Evolutionary conservation across 495 filamentous ascomycete genomes (phyloP).

Genomic region (Penicillium paradoxum): DNA sequence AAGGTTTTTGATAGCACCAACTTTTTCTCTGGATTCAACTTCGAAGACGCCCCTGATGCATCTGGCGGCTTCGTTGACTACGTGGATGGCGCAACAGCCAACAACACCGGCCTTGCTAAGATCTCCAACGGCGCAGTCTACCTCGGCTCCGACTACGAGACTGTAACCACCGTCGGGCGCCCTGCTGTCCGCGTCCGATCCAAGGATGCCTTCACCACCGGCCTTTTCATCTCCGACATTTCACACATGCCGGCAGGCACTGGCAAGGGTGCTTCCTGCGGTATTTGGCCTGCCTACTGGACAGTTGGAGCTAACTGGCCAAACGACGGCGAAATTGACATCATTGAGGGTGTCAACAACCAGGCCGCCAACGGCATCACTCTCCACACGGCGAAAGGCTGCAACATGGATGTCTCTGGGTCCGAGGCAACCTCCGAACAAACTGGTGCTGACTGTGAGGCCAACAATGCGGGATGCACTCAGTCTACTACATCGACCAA

Average conservation of each 20-base stretch:
- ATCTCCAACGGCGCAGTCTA: conserved; percentile 39
- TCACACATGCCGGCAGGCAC: conserved; percentile 48
- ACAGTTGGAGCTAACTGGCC: conserved; percentile 25
- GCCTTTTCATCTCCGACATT: conserved; percentile 58
- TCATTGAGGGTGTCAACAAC: conserved; percentile 58
- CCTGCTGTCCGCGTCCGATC: conserved; percentile 53
- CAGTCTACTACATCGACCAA: conserved; percentile 10
- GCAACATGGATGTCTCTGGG: conserved; percentile 41
- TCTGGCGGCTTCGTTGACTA: conserved; percentile 68
- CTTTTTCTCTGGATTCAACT: conserved; percentile 55
- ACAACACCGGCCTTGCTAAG: conserved; percentile 48
- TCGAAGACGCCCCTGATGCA: conserved; percentile 51
- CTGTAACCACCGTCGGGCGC: conserved; percentile 42
- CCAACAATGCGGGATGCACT: conserved; percentile 1
- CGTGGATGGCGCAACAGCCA: conserved; percentile 48
- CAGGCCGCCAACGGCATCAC: conserved; percentile 48
- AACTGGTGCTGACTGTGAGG: not conserved
- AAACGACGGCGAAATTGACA: conserved; percentile 51
- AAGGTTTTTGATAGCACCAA: not conserved
- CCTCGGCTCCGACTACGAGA: conserved; percentile 38
- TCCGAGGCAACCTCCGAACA: not conserved
- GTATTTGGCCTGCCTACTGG: conserved; percentile 53
- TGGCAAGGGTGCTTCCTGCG: conserved; percentile 41
- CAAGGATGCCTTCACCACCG: conserved; percentile 48
- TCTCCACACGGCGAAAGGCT: conserved; percentile 51